Evolutionary conservation across 2,329 filamentous ascomycete genomes (phyloP), one percentile per base, ranked within the genome.

Genomic region (Monilinia vaccinii-corymbosi): DNA sequence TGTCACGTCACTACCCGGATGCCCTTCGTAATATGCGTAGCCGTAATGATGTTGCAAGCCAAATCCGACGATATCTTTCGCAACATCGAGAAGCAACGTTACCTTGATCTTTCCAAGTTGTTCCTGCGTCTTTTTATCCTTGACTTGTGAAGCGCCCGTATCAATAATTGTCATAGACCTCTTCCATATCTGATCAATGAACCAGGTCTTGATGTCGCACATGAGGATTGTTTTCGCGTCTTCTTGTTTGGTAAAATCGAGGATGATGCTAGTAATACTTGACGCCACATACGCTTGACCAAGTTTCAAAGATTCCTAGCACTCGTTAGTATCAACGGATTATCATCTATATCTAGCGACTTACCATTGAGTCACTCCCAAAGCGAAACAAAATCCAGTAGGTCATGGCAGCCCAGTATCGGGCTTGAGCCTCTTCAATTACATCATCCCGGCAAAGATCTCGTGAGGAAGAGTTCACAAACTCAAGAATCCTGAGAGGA

Each of bases 191-290:
- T 31, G 45, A 53, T 47, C 5, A 14, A 56, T 25, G 21, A 36
- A 34, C 21, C 31, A 46, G 2, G 23, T 59, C 18, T 40, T 38
- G 14, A 55, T 21, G 14, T 59, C 25, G 23, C 57, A 59, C 4
- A 28, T n/a, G 8, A 53, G 28, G 14, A 46, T 28, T 6, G 23
- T 4, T 0, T 46, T 14, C 0, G 1, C 1, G 13, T 55, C 23
- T 7, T 36, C 57, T 38, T 59, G 49, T 10, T 52, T 40, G 13
- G 57, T 59, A 32, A 59, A 59, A 16, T 53, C 49, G 2, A 9
- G 16, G 13, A 59, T 38, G 18, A 59, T 47, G 23, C 25, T 45
- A n/a, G 46, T 40, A 8, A 59, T 46, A 18, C 49, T 53, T 16
- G 57, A 16, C 11, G 44, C 1, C 1, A 53, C 10, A 25, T 44